Evolutionary conservation across 148 eudicot genomes (phyloP).

Genomic region (Polygonum maritimum): DNA sequence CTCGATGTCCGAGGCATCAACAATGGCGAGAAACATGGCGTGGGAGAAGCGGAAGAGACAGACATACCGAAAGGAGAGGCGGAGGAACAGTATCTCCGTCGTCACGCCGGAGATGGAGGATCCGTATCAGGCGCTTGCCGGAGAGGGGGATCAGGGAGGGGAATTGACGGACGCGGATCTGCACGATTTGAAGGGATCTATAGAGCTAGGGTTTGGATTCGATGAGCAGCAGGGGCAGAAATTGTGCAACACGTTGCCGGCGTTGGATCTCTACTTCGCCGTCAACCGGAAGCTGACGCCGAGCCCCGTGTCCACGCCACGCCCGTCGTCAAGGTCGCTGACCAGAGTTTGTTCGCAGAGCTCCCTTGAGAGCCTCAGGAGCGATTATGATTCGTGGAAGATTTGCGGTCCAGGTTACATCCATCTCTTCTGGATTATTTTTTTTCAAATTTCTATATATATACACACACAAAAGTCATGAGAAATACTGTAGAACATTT

Average conservation of each 20-base stretch:
- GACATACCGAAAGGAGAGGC: constrained; percentile 29
- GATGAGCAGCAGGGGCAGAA: constrained; percentile 48
- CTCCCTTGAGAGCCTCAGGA: constrained; percentile 24
- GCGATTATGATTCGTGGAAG: constrained; percentile 48
- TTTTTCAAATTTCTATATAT: too few relatives aligned
- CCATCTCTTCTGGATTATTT: too few relatives aligned
- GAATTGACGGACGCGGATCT: constrained; percentile 61
- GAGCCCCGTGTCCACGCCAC: constrained; percentile 55
- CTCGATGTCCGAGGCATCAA: constrained; percentile 51
- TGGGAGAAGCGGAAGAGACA: constrained; percentile 80
- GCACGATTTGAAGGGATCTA: constrained; percentile 62
- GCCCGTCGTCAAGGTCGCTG: neutral
- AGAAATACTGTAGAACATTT: too few relatives aligned
- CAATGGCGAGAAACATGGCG: constrained; percentile 37
- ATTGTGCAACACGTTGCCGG: constrained; percentile 61
- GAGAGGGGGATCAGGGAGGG: neutral
- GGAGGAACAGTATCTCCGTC: constrained; percentile 16
- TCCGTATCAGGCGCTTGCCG: neutral
- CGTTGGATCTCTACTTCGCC: constrained; percentile 72
- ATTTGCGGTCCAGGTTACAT: constrained; percentile 49
- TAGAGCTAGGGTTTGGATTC: constrained; percentile 86
- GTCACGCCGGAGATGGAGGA: constrained; percentile 4
- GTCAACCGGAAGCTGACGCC: constrained; percentile 48
- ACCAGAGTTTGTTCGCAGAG: neutral
- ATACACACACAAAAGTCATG: too few relatives aligned